phyloP scores from a whole-genome alignment of 2,329 filamentous ascomycete species.

The Trichoderma hamatum region DNA sequence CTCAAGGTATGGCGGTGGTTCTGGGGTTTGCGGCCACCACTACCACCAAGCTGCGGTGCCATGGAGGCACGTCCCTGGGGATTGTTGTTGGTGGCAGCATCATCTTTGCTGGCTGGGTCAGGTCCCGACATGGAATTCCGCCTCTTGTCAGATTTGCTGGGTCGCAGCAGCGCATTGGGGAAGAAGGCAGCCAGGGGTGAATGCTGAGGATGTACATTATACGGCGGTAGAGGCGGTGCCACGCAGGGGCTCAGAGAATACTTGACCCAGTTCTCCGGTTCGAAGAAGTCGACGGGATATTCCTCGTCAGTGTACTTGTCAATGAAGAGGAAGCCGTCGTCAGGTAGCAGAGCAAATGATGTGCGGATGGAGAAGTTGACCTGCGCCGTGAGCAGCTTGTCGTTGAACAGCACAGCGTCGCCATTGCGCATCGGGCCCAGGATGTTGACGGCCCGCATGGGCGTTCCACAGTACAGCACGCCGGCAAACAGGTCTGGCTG shows the following conservation, averaged over 20 bases:
- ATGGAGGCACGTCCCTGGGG: slow-evolving; percentile 48
- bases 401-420: slow-evolving; percentile 88
- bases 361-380: slow-evolving; percentile 92
- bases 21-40: background rate
- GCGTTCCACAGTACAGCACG: slow-evolving; percentile 82
- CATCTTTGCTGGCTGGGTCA: background rate
- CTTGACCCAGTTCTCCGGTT: slow-evolving; percentile 77
- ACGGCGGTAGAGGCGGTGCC: slow-evolving; percentile 63
- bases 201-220: slow-evolving; percentile 45
- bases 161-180: slow-evolving; percentile 47
- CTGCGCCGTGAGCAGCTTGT: slow-evolving; percentile 85
- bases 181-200: slow-evolving; percentile 54
- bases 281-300: slow-evolving; percentile 83
- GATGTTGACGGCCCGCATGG: slow-evolving; percentile 87
- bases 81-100: background rate
- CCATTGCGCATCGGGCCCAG: slow-evolving; percentile 86
- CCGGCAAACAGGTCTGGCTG: slow-evolving; percentile 83
- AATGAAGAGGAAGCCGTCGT: slow-evolving; percentile 85
- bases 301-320: slow-evolving; percentile 79
- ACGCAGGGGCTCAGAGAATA: slow-evolving; percentile 79
- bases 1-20: slow-evolving; percentile 26
- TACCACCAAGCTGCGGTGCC: slow-evolving; percentile 34
- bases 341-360: slow-evolving; percentile 80
- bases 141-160: slow-evolving; percentile 43
- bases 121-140: slow-evolving; percentile 7